These are phyloP conservation scores for Eucommia ulmoides DNA, from an alignment of 257 asterid genomes.

Conservation along the genomic window DNA sequence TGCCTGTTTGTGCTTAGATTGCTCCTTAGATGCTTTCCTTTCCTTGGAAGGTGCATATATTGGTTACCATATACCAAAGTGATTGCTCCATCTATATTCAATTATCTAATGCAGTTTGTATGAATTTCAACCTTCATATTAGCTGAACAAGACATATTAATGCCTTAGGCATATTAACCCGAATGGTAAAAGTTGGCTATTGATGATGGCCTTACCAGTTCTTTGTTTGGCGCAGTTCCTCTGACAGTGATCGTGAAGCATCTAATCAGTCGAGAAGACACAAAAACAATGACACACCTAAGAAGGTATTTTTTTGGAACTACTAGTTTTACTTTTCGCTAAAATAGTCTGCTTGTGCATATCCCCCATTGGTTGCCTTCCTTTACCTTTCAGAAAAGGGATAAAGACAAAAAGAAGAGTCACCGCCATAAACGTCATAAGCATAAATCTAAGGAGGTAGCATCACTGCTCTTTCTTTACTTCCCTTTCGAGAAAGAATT, in stretches of 20 bases:
- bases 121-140: not conserved
- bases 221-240: slow-evolving; percentile 36
- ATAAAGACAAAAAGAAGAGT: slow-evolving; percentile 53
- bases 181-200: too few species aligned
- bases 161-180: not conserved
- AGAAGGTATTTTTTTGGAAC: slow-evolving; percentile 36
- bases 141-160: not conserved
- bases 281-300: slow-evolving; percentile 46
- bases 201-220: too few species aligned
- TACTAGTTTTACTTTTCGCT: slow-evolving; percentile 3
- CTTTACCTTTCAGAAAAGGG: slow-evolving; percentile 51
- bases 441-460: slow-evolving; percentile 76
- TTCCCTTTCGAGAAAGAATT: too few species aligned
- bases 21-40: too few species aligned
- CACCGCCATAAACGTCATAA: slow-evolving; percentile 55
- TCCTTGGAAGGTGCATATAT: not conserved
- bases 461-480: slow-evolving; percentile 13
- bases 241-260: slow-evolving; percentile 49
- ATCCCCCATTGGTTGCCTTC: slow-evolving; percentile 5
- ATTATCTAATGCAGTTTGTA: not conserved
- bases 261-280: slow-evolving; percentile 57
- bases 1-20: too few species aligned
- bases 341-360: slow-evolving; percentile 1
- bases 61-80: not conserved
- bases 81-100: not conserved